These are phyloP conservation scores for Hansfordia pulvinata DNA, from an alignment of 2,329 filamentous ascomycete genomes.

Conservation along the genomic window DNA sequence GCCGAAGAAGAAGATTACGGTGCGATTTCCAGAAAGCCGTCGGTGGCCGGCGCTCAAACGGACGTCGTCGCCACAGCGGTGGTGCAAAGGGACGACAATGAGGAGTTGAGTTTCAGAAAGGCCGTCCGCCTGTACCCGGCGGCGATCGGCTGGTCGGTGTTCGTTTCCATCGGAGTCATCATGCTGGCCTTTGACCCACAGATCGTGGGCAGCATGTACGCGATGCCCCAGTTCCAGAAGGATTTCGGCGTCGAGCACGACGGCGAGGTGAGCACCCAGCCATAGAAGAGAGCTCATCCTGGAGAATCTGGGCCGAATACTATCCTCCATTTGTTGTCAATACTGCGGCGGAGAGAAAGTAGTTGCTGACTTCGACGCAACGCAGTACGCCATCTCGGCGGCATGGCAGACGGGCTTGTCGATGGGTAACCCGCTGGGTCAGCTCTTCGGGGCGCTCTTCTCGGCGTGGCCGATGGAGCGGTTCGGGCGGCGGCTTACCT, in stretches of 20 bases:
- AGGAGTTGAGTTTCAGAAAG: slow-evolving; percentile 23
- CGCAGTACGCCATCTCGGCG: slow-evolving; percentile 18
- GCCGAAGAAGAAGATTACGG: too few relatives aligned
- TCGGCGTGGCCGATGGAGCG: slow-evolving; percentile 31
- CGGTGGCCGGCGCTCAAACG: too few relatives aligned
- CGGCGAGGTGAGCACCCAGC: slow-evolving; percentile 15
- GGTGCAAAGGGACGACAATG: too few relatives aligned
- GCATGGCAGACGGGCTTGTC: slow-evolving; percentile 32
- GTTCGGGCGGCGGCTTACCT: slow-evolving; percentile 29
- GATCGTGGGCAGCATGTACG: slow-evolving; percentile 47
- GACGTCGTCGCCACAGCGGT: too few relatives aligned
- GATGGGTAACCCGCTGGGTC: slow-evolving; percentile 42
- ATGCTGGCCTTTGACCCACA: slow-evolving; percentile 53
- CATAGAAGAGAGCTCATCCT: too few relatives aligned
- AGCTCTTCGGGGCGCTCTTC: slow-evolving; percentile 39
- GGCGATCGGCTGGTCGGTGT: slow-evolving; percentile 39
- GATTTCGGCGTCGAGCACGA: slow-evolving; percentile 17
- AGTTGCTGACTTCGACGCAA: too few relatives aligned
- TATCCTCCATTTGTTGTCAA: too few relatives aligned
- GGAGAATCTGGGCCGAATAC: too few relatives aligned
- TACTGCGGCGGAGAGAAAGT: too few relatives aligned
- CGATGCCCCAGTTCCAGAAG: slow-evolving; percentile 19
- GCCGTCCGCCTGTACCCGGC: slow-evolving; percentile 28
- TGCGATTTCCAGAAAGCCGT: too few relatives aligned
- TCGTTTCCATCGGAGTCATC: slow-evolving; percentile 45